Base-by-base conservation (phyloP, 345 rosid species). In the Excoecaria cochinchinensis region DNA sequence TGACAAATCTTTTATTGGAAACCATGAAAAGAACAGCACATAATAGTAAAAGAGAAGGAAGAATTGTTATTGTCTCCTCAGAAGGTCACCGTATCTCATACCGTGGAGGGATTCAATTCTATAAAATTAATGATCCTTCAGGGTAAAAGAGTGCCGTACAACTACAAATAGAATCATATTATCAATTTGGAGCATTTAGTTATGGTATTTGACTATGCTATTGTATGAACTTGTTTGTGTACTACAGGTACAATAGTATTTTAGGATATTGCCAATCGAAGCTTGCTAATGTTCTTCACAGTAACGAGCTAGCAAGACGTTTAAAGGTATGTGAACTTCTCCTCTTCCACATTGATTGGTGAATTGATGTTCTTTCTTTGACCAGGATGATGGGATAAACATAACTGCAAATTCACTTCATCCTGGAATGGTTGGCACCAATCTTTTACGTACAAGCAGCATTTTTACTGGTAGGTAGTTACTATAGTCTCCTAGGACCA, bases 341-440 rank as follows among this genome's bases (percentile, higher is more conserved):
- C 42, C 11, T 61, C 64, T 4, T 62, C 68, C 39, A 8, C 68
- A 38, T 63, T 56, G 60, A 21, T 56, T n/a, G 25, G 60, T 56
- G 60, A n/a, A 19, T 56, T 19, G 42, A 31, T 62, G 39, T 12
- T 60, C 14, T 60, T 60, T 60, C 19, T 25, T 16, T 38, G 47
- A 24, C 48, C 84, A 87, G 97, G 93, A 86, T 53, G 97, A 88
- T 42, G 86, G 81, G 68, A 88, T 40, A 10, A 79, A 86, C 64
- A 73, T 90, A 57, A 89, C 92, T 39, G 87, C 89, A n/a, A 92
- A 90, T 42, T 89, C 93, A 38, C 73, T 92, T 83, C 95, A 92
- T 82, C 95, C 92, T 6, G 95, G 97, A 63, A 79, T 77, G 19
- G 79, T 92, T 47, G 78, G 82, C 57, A 90, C 95, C 71, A 90